Base-by-base conservation (phyloP, 257 asterid species). In the Solanum raphanifolium region DNA sequence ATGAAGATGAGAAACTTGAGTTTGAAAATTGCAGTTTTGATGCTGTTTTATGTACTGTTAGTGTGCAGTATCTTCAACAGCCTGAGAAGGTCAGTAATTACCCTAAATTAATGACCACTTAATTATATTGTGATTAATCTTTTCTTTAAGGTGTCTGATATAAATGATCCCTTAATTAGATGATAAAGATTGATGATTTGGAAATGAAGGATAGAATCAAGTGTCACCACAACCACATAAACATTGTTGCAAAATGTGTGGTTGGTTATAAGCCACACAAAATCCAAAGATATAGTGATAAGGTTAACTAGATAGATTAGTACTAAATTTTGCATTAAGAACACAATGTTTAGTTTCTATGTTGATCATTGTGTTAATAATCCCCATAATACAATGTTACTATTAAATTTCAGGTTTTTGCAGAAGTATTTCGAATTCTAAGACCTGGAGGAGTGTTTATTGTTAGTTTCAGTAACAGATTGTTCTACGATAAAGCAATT, bases 21-120 rank as follows among this genome's bases (percentile, higher is more conserved):
- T 81, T 89, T 83, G 91, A 92, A 65, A 71, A 73, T 87, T 90
- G 81, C 36, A 92, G 96, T 48, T 91, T 95, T 52, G 95, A 95
- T 88, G 98, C 98, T 4, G 98, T 95, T 58, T 55, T 96, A 34
- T 95, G 98, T 92, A 93, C 98, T 1, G 98, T 95, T 18, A 96
- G 98, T 55, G 98, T 96, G 41, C 98, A 96, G 90, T 96, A 96
- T 87, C 95, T 96, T 73, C 96, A 96, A 92, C 96, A 95, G 82
- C 98, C 98, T 32, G 98, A 96, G 85, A 94, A 93, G 96, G 98
- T 95, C 16, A 78, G 85, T 43, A 2, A 52, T 31, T 16, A 27
- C 35, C 83, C 9, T 20, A 31, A 3, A 18, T 16, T 55, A 55
- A 52, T 13, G 2, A 7, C 2, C 20, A 0, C 2, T 39, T 9